These are phyloP conservation scores for Rhodotorula babjevae DNA, from an alignment of 768 basidiomycete species.

Conservation along the genomic window DNA sequence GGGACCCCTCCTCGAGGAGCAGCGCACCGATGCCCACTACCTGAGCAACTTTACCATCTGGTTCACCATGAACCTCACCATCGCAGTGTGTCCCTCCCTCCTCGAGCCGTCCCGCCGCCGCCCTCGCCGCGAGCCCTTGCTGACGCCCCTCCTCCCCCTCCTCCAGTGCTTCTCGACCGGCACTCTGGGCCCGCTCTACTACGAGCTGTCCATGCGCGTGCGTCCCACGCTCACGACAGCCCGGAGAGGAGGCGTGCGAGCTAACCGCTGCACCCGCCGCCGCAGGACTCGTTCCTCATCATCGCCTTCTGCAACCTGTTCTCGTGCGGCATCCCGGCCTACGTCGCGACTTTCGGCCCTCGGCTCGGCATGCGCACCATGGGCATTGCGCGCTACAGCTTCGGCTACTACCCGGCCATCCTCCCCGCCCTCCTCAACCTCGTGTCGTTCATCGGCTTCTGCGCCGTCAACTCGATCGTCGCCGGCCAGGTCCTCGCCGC, in stretches of 20 bases:
- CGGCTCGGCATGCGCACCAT: slow-evolving; percentile 75
- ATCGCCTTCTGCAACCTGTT: slow-evolving; percentile 67
- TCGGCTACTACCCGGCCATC: slow-evolving; percentile 48
- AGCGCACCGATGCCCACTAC: slow-evolving; percentile 24
- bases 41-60: slow-evolving; percentile 30
- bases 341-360: slow-evolving; percentile 69
- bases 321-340: slow-evolving; percentile 58
- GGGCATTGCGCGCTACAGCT: slow-evolving; percentile 62
- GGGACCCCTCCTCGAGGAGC: slow-evolving; percentile 2
- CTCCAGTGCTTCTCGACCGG: slow-evolving; percentile 60
- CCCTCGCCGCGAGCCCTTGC: no score
- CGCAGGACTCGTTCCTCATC: slow-evolving; percentile 57
- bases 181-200: slow-evolving; percentile 62
- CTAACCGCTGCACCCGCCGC: no score
- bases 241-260: no score
- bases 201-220: slow-evolving; percentile 56
- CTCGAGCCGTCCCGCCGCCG: no score
- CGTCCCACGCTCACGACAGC: background rate
- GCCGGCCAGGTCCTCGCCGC: slow-evolving; percentile 65
- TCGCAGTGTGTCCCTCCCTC: background rate
- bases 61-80: slow-evolving; percentile 35
- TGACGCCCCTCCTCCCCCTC: no score
- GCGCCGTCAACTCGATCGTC: slow-evolving; percentile 63
- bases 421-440: slow-evolving; percentile 55
- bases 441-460: slow-evolving; percentile 51